phyloP scores from a whole-genome alignment of 164 flowering plant species.

The Piper betle region DNA sequence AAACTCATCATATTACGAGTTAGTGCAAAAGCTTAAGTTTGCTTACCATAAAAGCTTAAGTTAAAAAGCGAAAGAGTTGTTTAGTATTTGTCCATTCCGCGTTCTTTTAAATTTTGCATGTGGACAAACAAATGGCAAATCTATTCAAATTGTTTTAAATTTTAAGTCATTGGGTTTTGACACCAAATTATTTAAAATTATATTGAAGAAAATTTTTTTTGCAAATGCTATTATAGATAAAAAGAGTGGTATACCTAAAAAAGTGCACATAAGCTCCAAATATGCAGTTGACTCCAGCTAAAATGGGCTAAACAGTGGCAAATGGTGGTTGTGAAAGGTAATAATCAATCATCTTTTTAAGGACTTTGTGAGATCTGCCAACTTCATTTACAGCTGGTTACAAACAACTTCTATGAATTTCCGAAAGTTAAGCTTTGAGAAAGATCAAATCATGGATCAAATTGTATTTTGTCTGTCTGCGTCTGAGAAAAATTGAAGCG shows the following conservation, averaged over 20 bases:
- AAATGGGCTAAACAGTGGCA: background rate
- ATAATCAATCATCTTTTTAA: constrained; percentile 9
- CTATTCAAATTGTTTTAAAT: no score
- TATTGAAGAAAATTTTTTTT: background rate
- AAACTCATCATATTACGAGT: no score
- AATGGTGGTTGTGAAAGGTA: constrained; percentile 2
- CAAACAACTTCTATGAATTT: constrained; percentile 20
- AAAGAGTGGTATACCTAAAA: constrained; percentile 8
- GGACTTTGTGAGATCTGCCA: constrained; percentile 19
- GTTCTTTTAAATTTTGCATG: no score
- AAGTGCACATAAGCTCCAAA: constrained; percentile 10
- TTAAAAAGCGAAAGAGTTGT: no score
- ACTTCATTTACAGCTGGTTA: constrained; percentile 55
- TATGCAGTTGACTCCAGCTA: constrained; percentile 31
- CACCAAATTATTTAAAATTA: no score
- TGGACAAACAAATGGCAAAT: no score
- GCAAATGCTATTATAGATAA: constrained; percentile 5
- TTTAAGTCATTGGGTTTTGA: no score
- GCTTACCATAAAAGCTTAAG: no score
- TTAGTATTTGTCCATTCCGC: no score
- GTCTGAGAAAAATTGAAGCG: background rate
- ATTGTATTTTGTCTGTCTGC: background rate
- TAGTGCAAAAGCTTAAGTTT: no score
- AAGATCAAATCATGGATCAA: background rate
- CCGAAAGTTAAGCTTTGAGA: constrained; percentile 19